phyloP scores from a whole-genome alignment of 2,329 filamentous ascomycete genomes.

The Pseudocercospora eumusae region DNA sequence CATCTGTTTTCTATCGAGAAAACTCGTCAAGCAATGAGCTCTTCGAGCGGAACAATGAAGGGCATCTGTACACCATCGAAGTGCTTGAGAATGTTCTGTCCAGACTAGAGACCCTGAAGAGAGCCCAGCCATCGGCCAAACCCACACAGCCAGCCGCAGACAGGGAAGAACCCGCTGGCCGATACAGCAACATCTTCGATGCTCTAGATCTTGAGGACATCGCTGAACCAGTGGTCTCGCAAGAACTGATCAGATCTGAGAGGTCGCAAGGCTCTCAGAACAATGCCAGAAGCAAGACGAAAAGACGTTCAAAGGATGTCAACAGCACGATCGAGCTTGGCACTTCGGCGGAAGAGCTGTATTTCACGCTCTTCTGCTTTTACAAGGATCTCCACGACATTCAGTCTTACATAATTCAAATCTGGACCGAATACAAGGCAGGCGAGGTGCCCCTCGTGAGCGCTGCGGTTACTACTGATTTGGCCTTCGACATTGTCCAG shows the following conservation, averaged over 20 bases:
- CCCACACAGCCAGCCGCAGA: neutral
- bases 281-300: neutral
- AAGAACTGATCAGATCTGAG: neutral
- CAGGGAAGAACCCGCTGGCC: too few relatives aligned
- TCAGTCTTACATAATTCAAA: slow-evolving; percentile 2
- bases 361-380: slow-evolving; percentile 13
- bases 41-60: slow-evolving; percentile 8
- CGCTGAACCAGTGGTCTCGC: neutral
- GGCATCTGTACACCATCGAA: slow-evolving; percentile 11
- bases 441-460: slow-evolving; percentile 8
- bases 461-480: slow-evolving; percentile 10
- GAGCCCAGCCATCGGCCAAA: neutral
- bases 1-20: slow-evolving; percentile 5
- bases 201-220: slow-evolving; percentile 8
- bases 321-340: neutral
- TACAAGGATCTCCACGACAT: slow-evolving; percentile 14
- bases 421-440: slow-evolving; percentile 2
- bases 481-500: slow-evolving; percentile 13
- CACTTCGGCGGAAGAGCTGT: slow-evolving; percentile 7
- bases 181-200: neutral
- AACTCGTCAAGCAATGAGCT: slow-evolving; percentile 10
- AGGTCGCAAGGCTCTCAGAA: neutral
- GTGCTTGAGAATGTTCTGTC: slow-evolving; percentile 13
- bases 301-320: neutral
- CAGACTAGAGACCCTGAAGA: neutral